Evolutionary conservation across 805 yeast species (phyloP).

Genomic region (Candida peoriensis): DNA sequence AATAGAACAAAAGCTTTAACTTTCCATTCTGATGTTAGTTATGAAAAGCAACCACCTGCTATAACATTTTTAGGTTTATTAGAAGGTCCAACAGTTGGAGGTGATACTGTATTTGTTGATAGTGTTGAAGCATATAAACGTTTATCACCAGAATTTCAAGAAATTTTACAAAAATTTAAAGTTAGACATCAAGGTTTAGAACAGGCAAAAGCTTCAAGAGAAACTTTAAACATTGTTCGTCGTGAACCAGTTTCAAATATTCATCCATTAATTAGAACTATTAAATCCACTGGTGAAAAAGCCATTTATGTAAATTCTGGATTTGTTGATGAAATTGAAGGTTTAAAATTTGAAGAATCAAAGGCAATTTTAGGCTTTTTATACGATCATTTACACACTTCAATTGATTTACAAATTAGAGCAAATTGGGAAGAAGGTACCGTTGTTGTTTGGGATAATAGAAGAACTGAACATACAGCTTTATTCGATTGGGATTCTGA

Average conservation of each 20-base stretch:
- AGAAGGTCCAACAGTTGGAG: conserved; percentile 50
- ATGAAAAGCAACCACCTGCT: conserved; percentile 64
- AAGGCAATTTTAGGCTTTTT: conserved; percentile 49
- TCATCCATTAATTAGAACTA: conserved; percentile 61
- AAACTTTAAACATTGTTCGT: conserved; percentile 50
- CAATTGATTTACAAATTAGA: conserved; percentile 52
- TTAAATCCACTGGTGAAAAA: conserved; percentile 59
- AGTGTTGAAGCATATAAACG: conserved; percentile 57
- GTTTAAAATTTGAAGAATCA: conserved; percentile 62
- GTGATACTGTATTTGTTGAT: conserved; percentile 64
- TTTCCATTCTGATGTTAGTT: conserved; percentile 66
- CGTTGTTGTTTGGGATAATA: conserved; percentile 67
- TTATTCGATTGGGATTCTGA: conserved; percentile 58
- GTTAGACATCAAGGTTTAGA: conserved; percentile 60
- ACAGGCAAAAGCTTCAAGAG: conserved; percentile 47
- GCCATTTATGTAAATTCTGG: conserved; percentile 46
- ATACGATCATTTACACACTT: conserved; percentile 40
- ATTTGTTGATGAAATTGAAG: conserved; percentile 56
- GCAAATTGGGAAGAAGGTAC: conserved; percentile 59
- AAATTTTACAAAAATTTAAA: conserved; percentile 47
- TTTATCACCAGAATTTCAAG: conserved; percentile 52
- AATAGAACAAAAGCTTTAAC: conserved; percentile 1
- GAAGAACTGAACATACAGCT: conserved; percentile 58
- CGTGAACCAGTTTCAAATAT: conserved; percentile 50
- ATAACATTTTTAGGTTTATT: conserved; percentile 54